Evolutionary conservation across 139 green algal genomes (phyloP), one percentile per base, ranked within the genome.

Genomic region (Raphidocelis subcapitata): DNA sequence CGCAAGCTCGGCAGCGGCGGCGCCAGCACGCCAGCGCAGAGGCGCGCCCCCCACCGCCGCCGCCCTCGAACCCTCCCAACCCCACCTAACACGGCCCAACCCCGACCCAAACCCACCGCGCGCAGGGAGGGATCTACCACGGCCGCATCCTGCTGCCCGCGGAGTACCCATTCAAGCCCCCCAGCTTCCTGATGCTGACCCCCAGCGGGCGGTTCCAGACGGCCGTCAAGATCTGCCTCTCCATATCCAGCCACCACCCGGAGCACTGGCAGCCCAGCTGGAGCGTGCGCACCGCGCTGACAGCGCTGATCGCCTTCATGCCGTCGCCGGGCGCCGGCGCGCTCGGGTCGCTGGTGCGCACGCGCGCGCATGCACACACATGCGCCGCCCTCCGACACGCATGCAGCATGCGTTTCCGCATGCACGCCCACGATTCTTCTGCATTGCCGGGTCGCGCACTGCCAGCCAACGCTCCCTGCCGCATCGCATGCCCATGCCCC

Each of bases 241-340:
- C 88, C 71, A 99, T 99, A 71, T 97, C 93, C 31, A 89, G 81
- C 1, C 89, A 98, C 76, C 96, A 99, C 77, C 96, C 96, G 10
- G 96, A 99, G 85, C 89, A 95, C 67, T 99, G 96, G 96, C 95
- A 99, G 86, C 96, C 96, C 1, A 97, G 89, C 0, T 99, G 96
- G 96, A 92, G 85, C 49, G 89, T 99, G 56, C 84, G 96, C 32
- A 98, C 90, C 5, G 96, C 96, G 0, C 85, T 99, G 16, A 90
- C 87, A 15, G 96, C 96, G 2, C 81, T 99, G 5, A 89, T 96
- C 16, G 93, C 94, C 2, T 99, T 99, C 87, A 93, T 99, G 85
- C 89, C 92, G 12, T 94, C 93, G 4, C 91, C 93, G 18, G 92
- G 92, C 3, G 84, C 92, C 23, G 95, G 96, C 5, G 95, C 95